Evolutionary conservation across 306 rosid genomes (phyloP).

Genomic region (Cucumis cinereus): DNA sequence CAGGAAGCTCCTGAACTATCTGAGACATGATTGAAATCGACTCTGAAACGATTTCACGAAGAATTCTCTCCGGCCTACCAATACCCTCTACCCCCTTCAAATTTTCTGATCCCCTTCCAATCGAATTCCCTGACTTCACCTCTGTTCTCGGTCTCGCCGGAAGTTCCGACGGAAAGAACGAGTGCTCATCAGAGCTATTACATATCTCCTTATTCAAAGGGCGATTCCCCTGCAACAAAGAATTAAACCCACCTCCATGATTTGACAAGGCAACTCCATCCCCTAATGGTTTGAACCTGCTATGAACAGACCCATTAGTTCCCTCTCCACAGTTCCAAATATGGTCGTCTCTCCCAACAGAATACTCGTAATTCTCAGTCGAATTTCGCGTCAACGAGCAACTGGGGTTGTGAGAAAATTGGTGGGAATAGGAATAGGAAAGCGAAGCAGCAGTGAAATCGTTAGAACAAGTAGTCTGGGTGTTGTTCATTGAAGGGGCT

Average conservation of each 20-base stretch:
- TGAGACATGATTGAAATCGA: slow-evolving; percentile 42
- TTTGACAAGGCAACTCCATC: slow-evolving; percentile 63
- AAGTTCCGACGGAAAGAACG: slow-evolving; percentile 84
- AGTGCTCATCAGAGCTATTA: slow-evolving; percentile 56
- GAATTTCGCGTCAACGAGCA: slow-evolving; percentile 88
- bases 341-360: slow-evolving; percentile 68
- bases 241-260: slow-evolving; percentile 49
- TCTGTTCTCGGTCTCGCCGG: slow-evolving; percentile 75
- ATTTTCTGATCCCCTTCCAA: slow-evolving; percentile 73
- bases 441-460: slow-evolving; percentile 73
- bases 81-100: slow-evolving; percentile 43
- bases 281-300: slow-evolving; percentile 95
- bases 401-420: slow-evolving; percentile 77
- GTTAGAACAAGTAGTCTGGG: slow-evolving; percentile 60
- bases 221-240: slow-evolving; percentile 52
- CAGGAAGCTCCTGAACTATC: slow-evolving; percentile 60
- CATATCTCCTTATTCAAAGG: slow-evolving; percentile 18
- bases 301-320: slow-evolving; percentile 95
- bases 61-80: slow-evolving; percentile 59
- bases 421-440: slow-evolving; percentile 78
- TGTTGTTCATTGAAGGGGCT: slow-evolving; percentile 36
- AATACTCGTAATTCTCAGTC: slow-evolving; percentile 67
- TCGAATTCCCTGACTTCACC: slow-evolving; percentile 58
- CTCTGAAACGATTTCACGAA: slow-evolving; percentile 46
- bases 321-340: slow-evolving; percentile 98